Base-by-base conservation (phyloP, 208 protist genomes). In the Leishmania tropica region DNA sequence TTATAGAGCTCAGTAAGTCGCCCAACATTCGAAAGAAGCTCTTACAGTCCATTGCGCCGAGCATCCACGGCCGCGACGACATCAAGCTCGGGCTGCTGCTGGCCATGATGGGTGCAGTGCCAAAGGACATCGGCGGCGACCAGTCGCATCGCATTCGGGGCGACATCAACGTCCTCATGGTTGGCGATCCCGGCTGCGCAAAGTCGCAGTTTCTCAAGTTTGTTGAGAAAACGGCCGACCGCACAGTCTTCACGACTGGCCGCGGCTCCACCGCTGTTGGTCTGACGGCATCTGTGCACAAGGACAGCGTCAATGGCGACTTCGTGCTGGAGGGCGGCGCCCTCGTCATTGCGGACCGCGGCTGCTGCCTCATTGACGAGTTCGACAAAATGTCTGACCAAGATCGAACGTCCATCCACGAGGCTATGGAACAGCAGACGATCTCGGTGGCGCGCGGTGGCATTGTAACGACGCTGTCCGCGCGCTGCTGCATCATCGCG, bases 311-410 rank as follows among this genome's bases (percentile, higher is more conserved):
- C 19, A 99, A 98, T 15, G 91, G 98, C 11, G 99, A 99, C 89
- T 99, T 99, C 97, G 99, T 99, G 45, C 93, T 99, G 10, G 99
- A 99, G 89, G 99, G 99, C 68, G 99, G 99, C 35, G 99, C 99
- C 17, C 91, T 99, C 3, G 99, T 99, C 35, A 97, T 99, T 40
- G 99, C 99, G 21, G 99, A 99, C 89, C 92, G 94, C 24, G 99
- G 99, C 62, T 98, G 99, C 67, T 99, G 99, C 88, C 90, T 99
- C 67, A 99, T 99, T 84, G 99, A 99, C 88, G 99, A 99, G 93
- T 99, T 99, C 85, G 99, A 99, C 91, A 99, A 99, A 90, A 99
- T 99, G 99, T 99, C 95, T 62, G 99, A 99, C 79, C 92, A 99
- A 83, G 98, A 98, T 79, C 90, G 98, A 75, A 99, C 98, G 7